These are phyloP conservation scores for Monosporozyma solicola DNA, from an alignment of 805 yeast genomes.

Conservation along the genomic window DNA sequence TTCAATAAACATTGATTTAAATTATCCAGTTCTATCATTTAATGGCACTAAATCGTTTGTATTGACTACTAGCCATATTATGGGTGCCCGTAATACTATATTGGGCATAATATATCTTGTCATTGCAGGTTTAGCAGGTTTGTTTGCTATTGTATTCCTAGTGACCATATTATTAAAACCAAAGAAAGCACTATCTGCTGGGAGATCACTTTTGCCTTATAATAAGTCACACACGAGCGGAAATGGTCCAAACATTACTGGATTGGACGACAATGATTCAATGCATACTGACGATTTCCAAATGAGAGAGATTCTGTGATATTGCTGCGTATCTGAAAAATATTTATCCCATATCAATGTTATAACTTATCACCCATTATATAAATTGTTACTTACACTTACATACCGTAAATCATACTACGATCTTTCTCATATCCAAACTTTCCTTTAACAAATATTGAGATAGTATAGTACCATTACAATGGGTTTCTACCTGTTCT, in stretches of 20 bases:
- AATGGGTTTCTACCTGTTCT: slow-evolving; percentile 10
- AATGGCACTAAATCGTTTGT: slow-evolving; percentile 84
- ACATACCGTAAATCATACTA: background rate
- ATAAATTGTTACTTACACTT: background rate
- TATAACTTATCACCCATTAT: background rate
- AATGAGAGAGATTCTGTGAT: slow-evolving; percentile 17
- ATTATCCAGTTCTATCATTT: slow-evolving; percentile 73
- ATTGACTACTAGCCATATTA: slow-evolving; percentile 67
- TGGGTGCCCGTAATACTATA: slow-evolving; percentile 82
- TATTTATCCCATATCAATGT: background rate
- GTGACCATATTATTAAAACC: slow-evolving; percentile 75
- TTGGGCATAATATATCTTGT: slow-evolving; percentile 79
- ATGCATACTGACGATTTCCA: slow-evolving; percentile 2
- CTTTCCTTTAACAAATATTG: background rate
- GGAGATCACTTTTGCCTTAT: slow-evolving; percentile 52
- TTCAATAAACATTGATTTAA: slow-evolving; percentile 53
- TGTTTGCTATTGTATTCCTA: slow-evolving; percentile 67
- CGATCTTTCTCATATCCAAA: background rate
- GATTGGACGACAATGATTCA: background rate
- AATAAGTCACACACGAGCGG: background rate
- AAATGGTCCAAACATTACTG: background rate
- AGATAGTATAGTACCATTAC: background rate
- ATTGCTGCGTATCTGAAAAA: background rate
- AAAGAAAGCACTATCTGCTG: slow-evolving; percentile 51
- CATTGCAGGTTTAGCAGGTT: slow-evolving; percentile 68